These are phyloP conservation scores for Globomyces pollinis-pini DNA, from an alignment of 192 early-diverging fungal species.

Conservation along the genomic window DNA sequence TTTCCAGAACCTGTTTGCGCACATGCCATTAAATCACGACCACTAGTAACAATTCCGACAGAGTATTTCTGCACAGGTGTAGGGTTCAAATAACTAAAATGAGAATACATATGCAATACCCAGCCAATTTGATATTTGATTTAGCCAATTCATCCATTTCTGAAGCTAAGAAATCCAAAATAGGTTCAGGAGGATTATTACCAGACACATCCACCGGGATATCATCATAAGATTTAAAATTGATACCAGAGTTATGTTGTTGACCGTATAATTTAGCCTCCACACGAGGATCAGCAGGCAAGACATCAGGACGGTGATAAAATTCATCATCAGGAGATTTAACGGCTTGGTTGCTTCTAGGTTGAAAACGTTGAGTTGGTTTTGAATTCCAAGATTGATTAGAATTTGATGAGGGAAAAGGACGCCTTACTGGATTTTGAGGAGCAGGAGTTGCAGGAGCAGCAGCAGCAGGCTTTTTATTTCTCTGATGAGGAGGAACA, in stretches of 20 bases:
- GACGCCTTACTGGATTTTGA: not conserved
- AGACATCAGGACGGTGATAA: conserved; percentile 62
- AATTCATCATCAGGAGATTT: conserved; percentile 59
- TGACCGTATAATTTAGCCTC: conserved; percentile 71
- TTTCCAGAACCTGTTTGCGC: conserved; percentile 85
- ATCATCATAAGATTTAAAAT: conserved; percentile 99
- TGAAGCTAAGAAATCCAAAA: conserved; percentile 61
- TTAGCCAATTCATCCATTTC: conserved; percentile 76
- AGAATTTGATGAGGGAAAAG: not conserved
- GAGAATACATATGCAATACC: too few relatives aligned
- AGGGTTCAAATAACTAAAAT: too few relatives aligned
- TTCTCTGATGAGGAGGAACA: not conserved
- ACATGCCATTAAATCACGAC: conserved; percentile 97
- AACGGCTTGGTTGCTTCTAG: not conserved
- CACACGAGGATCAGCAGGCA: conserved; percentile 65
- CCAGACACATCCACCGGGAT: conserved; percentile 91
- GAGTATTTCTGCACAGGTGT: conserved; percentile 82
- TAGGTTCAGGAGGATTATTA: conserved; percentile 34
- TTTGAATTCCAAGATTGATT: not conserved
- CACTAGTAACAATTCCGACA: conserved; percentile 44
- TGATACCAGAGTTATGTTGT: conserved; percentile 88
- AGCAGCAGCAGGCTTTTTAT: not conserved
- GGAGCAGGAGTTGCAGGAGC: not conserved
- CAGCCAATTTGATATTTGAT: conserved; percentile 80
- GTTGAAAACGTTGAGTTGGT: not conserved